These are phyloP conservation scores for Termitomyces sp. DNA, from an alignment of 768 basidiomycete genomes.

Conservation along the genomic window DNA sequence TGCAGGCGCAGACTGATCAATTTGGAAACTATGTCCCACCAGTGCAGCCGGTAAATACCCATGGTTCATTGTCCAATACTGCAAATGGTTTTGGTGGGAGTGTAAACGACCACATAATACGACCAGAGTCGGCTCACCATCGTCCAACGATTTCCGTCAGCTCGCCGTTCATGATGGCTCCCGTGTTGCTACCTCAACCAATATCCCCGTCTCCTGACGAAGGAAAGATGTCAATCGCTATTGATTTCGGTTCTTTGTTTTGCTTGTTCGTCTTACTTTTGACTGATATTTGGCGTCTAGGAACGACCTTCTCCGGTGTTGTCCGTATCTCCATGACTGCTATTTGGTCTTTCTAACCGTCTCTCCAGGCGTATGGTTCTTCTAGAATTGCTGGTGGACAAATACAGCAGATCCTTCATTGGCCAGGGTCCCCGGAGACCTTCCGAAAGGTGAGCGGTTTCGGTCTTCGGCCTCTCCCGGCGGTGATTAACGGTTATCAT, in stretches of 20 bases:
- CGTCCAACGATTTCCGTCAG: constrained; percentile 13
- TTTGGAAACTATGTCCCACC: constrained; percentile 20
- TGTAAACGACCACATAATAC: constrained; percentile 22
- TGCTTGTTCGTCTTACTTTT: neutral
- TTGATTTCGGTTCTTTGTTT: constrained; percentile 67
- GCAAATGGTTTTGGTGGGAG: constrained; percentile 16
- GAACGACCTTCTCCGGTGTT: constrained; percentile 85
- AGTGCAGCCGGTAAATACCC: constrained; percentile 10
- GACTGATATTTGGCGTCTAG: constrained; percentile 27
- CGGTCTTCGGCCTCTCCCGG: neutral
- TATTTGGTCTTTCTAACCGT: constrained; percentile 4
- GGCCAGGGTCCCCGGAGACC: constrained; percentile 83
- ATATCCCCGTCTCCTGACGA: constrained; percentile 38
- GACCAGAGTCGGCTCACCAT: constrained; percentile 25
- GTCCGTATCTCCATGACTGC: constrained; percentile 37
- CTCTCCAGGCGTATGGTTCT: constrained; percentile 71
- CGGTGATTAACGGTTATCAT: constrained; percentile 6
- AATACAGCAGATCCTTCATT: constrained; percentile 79
- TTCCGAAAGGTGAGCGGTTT: constrained; percentile 60
- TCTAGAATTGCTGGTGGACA: constrained; percentile 75
- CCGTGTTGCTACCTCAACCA: constrained; percentile 18
- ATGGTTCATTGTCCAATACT: constrained; percentile 20
- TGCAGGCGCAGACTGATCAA: constrained; percentile 31
- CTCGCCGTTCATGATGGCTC: constrained; percentile 17
- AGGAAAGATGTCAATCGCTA: constrained; percentile 77